Evolutionary conservation across 1,139 yeast species (phyloP), one percentile per base, ranked within the genome.

Genomic region (Taphrina communis): DNA sequence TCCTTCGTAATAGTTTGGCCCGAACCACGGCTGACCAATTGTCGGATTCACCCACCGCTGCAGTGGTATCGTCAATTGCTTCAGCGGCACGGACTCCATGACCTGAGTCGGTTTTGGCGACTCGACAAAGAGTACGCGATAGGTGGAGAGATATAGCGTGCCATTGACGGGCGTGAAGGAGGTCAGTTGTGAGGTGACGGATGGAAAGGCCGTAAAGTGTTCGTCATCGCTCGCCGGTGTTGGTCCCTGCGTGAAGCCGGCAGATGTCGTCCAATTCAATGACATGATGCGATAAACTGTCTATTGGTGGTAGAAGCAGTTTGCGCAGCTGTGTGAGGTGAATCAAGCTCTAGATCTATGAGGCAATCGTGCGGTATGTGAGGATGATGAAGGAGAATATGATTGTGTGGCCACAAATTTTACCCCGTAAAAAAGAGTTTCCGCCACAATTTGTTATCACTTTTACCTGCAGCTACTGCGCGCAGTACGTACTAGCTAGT

Each of bases 1-100:
- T 25, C 67, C 67, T 8, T 53, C 61, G n/a, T 63, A 63, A 11
- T 21, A 57, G 21, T 63, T 63, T 19, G 67, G 61, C 21, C 67
- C 61, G 52, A 63, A 63, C 67, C 67, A 63, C 7, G 67, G 67
- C 56, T 63, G 67, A 31, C 52, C 55, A 48, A 63, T 56, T 19
- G 41, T 41, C 19, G 67, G 61, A 38, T 55, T 53, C 19, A 31
- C 36, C 67, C 67, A 63, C 9, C 67, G 60, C 12, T 63, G 61
- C 17, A 63, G 41, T 6, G 67, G 61, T 14, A 63, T 42, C 9
- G 17, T 35, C 55, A 55, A 46, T 21, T 56, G 59, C 42, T 53
- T 53, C 55, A 63, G 31, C 11, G 67, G 55, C 48, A 60, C 42
- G n/a, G 65, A 48, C 7, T 48, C 56, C 46, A 36, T 19, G 44